Base-by-base conservation (phyloP, 345 rosid genomes). In the Cochlearia excelsa region DNA sequence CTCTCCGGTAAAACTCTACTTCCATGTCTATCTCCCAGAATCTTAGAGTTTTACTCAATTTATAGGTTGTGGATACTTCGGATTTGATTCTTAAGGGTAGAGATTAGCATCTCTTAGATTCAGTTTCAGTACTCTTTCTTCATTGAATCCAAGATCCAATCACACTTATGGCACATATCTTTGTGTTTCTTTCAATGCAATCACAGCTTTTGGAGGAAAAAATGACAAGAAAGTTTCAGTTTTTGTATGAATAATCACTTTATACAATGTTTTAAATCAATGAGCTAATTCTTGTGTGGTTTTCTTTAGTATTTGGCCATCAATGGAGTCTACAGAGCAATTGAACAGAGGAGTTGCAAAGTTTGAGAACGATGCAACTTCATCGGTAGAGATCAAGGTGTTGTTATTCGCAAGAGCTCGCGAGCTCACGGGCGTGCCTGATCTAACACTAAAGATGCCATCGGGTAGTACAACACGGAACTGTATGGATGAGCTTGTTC, bases 331-430 rank as follows among this genome's bases (percentile, higher is more conserved):
- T 4, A 65, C 34, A 59, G 33, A 38, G 30, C 34, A 46, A 59
- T 31, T 3, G 4, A 46, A 26, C 11, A 62, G 57, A 56, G 65
- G 43, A 16, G 7, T 29, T 37, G 31, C 62, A 65, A 54, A 68
- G 72, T 5, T 41, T 4, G 46, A 26, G 2, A 67, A n/a, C 41
- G 59, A 69, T 23, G 74, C 65, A 29, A 49, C 6, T 41, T 64
- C 84, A 4, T 68, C 54, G 3, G 69, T 89, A 2, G 73, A 65
- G 49, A 72, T 86, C 66, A 89, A 81, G 74, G 94, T 89, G 37
- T 63, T 93, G 64, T 82, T 93, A 71, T 93, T 89, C 6, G 95
- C 95, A 0, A 78, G 89, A 73, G 94, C 97, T 41, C 89, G 95
- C 7, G 97, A 87, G 60, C 59, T 93, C 54, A 81, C 94, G 0